phyloP scores from a whole-genome alignment of 495 filamentous ascomycete genomes.

The Chlorociboria aeruginascens region DNA sequence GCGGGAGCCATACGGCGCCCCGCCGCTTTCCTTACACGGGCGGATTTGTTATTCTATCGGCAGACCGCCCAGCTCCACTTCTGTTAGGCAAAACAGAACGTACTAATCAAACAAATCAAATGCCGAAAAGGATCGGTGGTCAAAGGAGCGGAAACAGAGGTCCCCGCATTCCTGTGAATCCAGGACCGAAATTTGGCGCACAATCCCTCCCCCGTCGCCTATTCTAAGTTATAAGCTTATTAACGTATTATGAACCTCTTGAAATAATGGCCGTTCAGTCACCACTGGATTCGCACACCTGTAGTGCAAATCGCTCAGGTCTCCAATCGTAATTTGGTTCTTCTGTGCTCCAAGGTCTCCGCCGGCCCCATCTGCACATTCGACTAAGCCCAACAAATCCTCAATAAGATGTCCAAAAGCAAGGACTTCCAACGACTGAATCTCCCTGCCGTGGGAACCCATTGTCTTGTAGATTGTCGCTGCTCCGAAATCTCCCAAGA shows the following conservation, averaged over 20 bases:
- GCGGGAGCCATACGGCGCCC: no score
- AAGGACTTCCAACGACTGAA: slow-evolving; percentile 32
- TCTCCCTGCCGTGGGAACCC: background rate
- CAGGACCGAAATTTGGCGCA: no score
- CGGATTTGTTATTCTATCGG: no score
- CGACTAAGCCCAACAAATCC: slow-evolving; percentile 24
- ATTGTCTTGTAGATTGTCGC: slow-evolving; percentile 30
- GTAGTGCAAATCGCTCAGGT: slow-evolving; percentile 14
- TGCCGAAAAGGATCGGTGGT: no score
- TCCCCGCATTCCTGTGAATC: no score
- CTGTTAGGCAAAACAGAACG: no score
- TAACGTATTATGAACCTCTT: slow-evolving; percentile 9
- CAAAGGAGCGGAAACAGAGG: no score
- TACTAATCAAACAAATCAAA: no score
- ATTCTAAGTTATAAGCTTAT: slow-evolving; percentile 3
- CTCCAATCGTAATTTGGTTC: slow-evolving; percentile 13
- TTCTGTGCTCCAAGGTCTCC: slow-evolving; percentile 4
- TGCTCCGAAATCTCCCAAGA: slow-evolving; percentile 32
- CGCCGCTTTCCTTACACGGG: no score
- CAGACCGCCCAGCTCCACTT: no score
- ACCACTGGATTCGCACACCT: slow-evolving; percentile 17
- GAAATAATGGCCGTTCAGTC: slow-evolving; percentile 12
- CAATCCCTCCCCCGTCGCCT: background rate
- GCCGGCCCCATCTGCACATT: slow-evolving; percentile 1
- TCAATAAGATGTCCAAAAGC: slow-evolving; percentile 34